Conservation (phyloP, 1,284 basidiomycete species). For the Sanghuangporus baumii region DNA sequence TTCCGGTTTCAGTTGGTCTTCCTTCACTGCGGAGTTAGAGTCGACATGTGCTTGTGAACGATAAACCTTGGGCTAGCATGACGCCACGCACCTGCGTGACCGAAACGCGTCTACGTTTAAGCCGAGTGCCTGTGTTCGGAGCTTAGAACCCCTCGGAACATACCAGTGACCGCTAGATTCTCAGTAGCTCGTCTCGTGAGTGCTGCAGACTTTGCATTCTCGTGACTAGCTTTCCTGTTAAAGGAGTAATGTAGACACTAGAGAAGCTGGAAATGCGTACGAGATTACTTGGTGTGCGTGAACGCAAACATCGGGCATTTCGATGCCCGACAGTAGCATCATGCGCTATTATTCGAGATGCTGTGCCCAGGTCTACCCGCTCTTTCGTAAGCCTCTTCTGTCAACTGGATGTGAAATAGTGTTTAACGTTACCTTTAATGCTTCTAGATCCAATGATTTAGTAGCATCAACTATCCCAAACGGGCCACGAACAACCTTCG, state of each 20-base stretch:
- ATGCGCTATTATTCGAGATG: not conserved
- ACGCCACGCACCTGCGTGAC: not conserved
- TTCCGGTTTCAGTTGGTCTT: not conserved
- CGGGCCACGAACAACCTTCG: not conserved
- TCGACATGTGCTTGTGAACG: slow-evolving; percentile 3
- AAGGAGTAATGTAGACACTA: not conserved
- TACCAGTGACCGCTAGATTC: not conserved
- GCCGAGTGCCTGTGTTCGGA: slow-evolving; percentile 1
- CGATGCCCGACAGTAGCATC: not conserved
- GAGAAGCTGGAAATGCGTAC: not conserved
- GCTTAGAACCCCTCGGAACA: not conserved
- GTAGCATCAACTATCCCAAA: not conserved
- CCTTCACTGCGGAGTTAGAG: not conserved
- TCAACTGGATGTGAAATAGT: not conserved
- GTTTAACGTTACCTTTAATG: not conserved
- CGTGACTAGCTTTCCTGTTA: not conserved
- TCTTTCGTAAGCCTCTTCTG: not conserved
- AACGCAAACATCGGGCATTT: not conserved
- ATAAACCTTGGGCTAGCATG: not conserved
- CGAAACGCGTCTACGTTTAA: not conserved
- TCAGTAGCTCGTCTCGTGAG: not conserved
- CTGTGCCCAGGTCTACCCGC: not conserved
- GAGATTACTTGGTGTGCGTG: not conserved
- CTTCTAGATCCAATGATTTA: not conserved
- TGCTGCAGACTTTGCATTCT: not conserved